These are phyloP conservation scores for Hyphopichia homilentoma DNA, from an alignment of 805 yeast genomes.

Conservation along the genomic window DNA sequence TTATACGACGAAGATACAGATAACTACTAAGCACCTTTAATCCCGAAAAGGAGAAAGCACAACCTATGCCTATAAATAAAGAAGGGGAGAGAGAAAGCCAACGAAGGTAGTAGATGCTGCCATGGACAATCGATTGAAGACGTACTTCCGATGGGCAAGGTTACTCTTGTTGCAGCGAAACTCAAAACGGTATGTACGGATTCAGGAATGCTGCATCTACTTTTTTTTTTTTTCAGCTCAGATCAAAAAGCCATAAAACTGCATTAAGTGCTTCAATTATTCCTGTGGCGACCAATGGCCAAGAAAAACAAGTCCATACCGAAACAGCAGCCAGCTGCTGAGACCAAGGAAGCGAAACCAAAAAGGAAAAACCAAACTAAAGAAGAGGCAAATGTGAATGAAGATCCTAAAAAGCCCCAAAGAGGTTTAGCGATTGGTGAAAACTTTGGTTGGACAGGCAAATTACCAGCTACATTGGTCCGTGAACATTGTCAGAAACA, in stretches of 20 bases:
- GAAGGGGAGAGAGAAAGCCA: not conserved
- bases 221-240: too few species aligned
- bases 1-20: not conserved
- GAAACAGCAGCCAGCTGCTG: slow-evolving; percentile 6
- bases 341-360: slow-evolving; percentile 4
- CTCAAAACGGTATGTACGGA: too few species aligned
- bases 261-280: too few species aligned
- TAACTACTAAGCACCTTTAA: not conserved
- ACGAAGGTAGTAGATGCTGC: too few species aligned
- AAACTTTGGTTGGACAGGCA: slow-evolving; percentile 89
- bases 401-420: slow-evolving; percentile 27
- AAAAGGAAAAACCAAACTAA: slow-evolving; percentile 5
- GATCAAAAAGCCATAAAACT: too few species aligned
- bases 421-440: slow-evolving; percentile 46
- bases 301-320: slow-evolving; percentile 12
- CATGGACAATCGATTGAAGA: too few species aligned
- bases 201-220: too few species aligned
- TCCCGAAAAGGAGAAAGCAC: not conserved
- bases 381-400: slow-evolving; percentile 4
- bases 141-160: too few species aligned
- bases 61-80: not conserved
- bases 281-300: too few species aligned
- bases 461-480: slow-evolving; percentile 79
- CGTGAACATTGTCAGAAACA: slow-evolving; percentile 85
- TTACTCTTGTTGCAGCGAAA: too few species aligned